Percentiles rank a stretch among this genome's conserved stretches.
These are phyloP conservation scores for Fereydounia khargensis DNA, from an alignment of 1,284 basidiomycete species.

Conservation along the genomic window DNA sequence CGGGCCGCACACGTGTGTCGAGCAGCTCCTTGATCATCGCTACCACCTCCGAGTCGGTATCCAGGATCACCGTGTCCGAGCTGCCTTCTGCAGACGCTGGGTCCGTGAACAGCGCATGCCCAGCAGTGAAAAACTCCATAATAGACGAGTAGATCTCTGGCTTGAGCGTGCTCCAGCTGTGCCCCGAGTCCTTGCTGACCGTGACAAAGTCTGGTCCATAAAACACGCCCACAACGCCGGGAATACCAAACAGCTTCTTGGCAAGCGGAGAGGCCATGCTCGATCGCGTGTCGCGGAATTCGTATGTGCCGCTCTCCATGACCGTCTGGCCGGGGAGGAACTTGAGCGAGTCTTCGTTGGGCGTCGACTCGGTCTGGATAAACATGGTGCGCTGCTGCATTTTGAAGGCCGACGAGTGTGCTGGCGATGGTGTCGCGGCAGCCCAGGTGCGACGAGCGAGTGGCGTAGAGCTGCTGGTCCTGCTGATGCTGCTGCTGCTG, in stretches of 20 bases:
- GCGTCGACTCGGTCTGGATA: conserved; percentile 78
- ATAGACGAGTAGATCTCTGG: conserved; percentile 97
- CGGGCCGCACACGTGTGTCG: conserved; percentile 89
- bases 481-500: too few species aligned
- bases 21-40: conserved; percentile 98
- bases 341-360: conserved; percentile 95
- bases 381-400: conserved; percentile 41
- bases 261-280: conserved; percentile 76
- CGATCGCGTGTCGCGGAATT: conserved; percentile 75
- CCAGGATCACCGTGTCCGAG: conserved; percentile 91
- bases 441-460: background rate
- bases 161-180: conserved; percentile 84
- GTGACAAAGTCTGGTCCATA: conserved; percentile 98
- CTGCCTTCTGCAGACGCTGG: conserved; percentile 66
- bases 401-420: background rate
- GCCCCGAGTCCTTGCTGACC: conserved; percentile 84
- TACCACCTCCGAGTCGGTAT: conserved; percentile 93
- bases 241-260: conserved; percentile 85
- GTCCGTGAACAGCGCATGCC: conserved; percentile 75
- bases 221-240: conserved; percentile 84
- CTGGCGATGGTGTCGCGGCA: too few species aligned
- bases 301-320: conserved; percentile 77
- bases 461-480: conserved; percentile 1
- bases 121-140: conserved; percentile 96
- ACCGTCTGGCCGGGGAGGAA: conserved; percentile 91